These are phyloP conservation scores for Podila horticola DNA, from an alignment of 192 early-diverging fungal genomes.

Conservation along the genomic window DNA sequence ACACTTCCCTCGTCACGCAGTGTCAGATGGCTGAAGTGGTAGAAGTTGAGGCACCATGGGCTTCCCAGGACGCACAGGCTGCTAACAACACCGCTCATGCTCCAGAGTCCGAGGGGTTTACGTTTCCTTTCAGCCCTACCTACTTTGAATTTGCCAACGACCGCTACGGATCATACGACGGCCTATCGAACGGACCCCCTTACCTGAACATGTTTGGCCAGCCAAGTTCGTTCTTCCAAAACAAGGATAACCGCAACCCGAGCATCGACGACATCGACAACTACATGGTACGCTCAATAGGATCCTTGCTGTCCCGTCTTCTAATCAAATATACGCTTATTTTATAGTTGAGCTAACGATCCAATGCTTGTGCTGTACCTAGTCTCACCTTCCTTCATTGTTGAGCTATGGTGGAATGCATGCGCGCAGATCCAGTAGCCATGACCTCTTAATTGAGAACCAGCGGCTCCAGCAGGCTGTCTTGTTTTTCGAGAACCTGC, in stretches of 20 bases:
- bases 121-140: background rate
- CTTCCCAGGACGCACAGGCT: too few species aligned
- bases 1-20: too few species aligned
- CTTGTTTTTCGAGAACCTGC: constrained; percentile 22
- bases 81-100: too few species aligned
- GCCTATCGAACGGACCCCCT: constrained; percentile 3
- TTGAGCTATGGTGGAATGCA: too few species aligned
- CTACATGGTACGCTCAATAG: constrained; percentile 25
- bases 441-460: constrained; percentile 40
- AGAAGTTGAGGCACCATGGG: too few species aligned
- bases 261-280: constrained; percentile 37
- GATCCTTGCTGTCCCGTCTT: background rate
- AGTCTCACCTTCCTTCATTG: too few species aligned
- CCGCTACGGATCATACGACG: background rate
- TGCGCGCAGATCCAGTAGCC: constrained; percentile 14
- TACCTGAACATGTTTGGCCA: background rate
- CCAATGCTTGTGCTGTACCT: too few species aligned
- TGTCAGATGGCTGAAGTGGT: too few species aligned
- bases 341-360: too few species aligned
- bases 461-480: constrained; percentile 15
- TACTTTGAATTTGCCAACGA: constrained; percentile 16
- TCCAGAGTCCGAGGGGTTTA: too few species aligned
- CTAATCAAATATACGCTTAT: too few species aligned
- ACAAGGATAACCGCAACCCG: constrained; percentile 15
- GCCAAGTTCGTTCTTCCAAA: constrained; percentile 8